These are phyloP conservation scores for Penicillium crystallinum DNA, from an alignment of 495 filamentous ascomycete genomes.

Conservation along the genomic window DNA sequence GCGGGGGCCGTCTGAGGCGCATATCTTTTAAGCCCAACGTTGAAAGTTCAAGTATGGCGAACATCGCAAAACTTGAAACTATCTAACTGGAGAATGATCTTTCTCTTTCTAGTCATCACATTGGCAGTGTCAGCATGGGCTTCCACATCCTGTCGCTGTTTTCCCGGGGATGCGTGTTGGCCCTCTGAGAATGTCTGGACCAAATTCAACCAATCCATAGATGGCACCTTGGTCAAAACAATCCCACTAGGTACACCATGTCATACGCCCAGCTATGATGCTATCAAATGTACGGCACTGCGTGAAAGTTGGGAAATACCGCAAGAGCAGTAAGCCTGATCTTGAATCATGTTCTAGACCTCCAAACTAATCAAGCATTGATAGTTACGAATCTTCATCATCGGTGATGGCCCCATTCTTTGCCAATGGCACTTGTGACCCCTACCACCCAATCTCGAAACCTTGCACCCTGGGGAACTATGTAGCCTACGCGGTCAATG, in stretches of 20 bases:
- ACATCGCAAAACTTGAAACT: no score
- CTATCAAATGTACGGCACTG: neutral
- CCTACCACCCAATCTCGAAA: neutral
- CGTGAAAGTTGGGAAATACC: neutral
- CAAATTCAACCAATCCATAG: slow-evolving; percentile 24
- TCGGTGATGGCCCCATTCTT: neutral
- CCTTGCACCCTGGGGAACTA: neutral
- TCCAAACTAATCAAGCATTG: no score
- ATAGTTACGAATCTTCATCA: no score
- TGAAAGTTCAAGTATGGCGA: no score
- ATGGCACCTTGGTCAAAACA: slow-evolving; percentile 26
- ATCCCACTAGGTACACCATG: slow-evolving; percentile 34
- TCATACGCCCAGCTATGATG: slow-evolving; percentile 15
- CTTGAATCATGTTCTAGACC: no score
- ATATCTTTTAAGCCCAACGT: no score
- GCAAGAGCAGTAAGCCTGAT: no score
- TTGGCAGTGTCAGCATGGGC: no score
- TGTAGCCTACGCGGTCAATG: slow-evolving; percentile 42
- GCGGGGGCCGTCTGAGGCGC: no score
- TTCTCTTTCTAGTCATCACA: no score
- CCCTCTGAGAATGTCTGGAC: slow-evolving; percentile 22
- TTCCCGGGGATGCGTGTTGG: slow-evolving; percentile 30
- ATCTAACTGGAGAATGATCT: no score
- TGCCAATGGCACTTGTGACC: neutral
- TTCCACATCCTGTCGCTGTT: slow-evolving; percentile 26